These are phyloP conservation scores for Pseudogymnoascus sp. DNA, from an alignment of 2,329 filamentous ascomycete species.

Conservation along the genomic window DNA sequence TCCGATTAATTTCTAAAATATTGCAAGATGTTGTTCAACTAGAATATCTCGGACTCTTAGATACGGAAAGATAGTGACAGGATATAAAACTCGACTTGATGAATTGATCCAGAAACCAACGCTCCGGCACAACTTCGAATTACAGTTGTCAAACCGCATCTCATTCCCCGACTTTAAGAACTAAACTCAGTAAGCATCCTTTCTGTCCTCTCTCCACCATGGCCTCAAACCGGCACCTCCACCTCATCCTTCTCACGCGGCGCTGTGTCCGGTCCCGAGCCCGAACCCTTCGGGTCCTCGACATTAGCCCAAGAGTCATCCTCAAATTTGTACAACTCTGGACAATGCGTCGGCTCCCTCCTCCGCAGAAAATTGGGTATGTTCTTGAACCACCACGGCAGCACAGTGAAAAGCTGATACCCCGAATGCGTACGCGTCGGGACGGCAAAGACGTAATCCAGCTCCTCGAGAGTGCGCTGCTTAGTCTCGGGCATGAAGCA, in stretches of 20 bases:
- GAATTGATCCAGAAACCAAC: neutral
- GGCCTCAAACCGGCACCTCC: neutral
- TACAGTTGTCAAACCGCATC: neutral
- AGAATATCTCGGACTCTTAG: no score
- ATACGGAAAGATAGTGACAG: no score
- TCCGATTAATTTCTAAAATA: no score
- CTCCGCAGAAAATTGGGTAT: neutral
- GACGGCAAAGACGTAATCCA: slow-evolving; percentile 40
- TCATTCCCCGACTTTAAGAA: neutral
- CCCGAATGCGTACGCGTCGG: slow-evolving; percentile 19
- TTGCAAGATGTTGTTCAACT: no score
- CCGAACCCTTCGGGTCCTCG: neutral
- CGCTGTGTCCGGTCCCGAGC: neutral
- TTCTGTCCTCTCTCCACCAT: neutral
- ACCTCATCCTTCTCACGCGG: neutral
- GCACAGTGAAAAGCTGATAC: slow-evolving; percentile 36
- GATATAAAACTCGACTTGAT: neutral
- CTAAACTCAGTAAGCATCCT: neutral
- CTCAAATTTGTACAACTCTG: slow-evolving; percentile 16
- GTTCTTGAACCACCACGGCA: slow-evolving; percentile 51
- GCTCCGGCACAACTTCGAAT: neutral
- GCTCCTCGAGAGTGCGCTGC: slow-evolving; percentile 28
- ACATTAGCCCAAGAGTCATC: slow-evolving; percentile 13
- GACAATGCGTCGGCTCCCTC: slow-evolving; percentile 7
- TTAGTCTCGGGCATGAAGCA: slow-evolving; percentile 52